Evolutionary conservation across 495 filamentous ascomycete genomes (phyloP).

Genomic region (Emericellopsis terricola): DNA sequence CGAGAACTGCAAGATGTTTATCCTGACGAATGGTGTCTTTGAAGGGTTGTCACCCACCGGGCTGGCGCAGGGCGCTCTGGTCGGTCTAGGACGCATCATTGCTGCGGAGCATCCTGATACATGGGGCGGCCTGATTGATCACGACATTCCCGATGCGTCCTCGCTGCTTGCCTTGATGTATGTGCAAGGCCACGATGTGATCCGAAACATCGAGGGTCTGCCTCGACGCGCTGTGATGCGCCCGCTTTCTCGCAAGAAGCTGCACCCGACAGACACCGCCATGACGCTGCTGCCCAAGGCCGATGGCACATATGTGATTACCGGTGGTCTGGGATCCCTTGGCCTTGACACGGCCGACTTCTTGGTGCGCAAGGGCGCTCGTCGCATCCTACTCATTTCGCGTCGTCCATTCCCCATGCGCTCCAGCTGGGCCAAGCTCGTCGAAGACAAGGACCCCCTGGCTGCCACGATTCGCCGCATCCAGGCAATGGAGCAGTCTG

Average conservation of each 20-base stretch:
- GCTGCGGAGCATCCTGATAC: background rate
- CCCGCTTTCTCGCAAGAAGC: background rate
- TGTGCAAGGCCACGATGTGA: background rate
- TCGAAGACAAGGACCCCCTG: background rate
- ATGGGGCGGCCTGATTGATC: background rate
- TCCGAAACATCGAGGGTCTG: background rate
- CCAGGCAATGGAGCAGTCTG: background rate
- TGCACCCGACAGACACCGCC: slow-evolving; percentile 1
- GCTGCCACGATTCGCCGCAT: background rate
- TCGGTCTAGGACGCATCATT: background rate
- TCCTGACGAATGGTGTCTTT: slow-evolving; percentile 1
- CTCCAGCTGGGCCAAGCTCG: background rate
- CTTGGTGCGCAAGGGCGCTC: slow-evolving; percentile 21
- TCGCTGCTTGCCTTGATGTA: background rate
- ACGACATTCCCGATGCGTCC: background rate
- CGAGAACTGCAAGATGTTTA: slow-evolving; percentile 6
- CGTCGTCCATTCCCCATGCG: background rate
- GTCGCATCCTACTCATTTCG: slow-evolving; percentile 21
- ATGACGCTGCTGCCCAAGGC: slow-evolving; percentile 11
- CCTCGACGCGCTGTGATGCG: background rate
- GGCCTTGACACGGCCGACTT: slow-evolving; percentile 19
- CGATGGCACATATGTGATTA: slow-evolving; percentile 28
- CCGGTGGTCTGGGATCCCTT: slow-evolving; percentile 25
- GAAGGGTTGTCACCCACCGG: background rate
- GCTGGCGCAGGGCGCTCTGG: background rate